Base-by-base conservation (phyloP, 768 basidiomycete genomes). In the Hericium alpestre region DNA sequence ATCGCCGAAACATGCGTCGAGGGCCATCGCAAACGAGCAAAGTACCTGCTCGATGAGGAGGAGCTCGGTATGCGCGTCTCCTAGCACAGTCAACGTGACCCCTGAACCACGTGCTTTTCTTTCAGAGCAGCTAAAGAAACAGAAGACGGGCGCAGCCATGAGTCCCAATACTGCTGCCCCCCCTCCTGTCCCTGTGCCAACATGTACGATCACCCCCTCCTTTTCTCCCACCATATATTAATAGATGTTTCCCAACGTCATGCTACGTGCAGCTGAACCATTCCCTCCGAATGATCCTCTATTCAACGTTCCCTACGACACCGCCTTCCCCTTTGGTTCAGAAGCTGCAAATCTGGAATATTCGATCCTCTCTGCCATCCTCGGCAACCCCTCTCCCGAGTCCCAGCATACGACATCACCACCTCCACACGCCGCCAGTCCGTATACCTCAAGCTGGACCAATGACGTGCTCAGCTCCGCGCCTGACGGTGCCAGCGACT, bases 21-120 rank as follows among this genome's bases (percentile, higher is more conserved):
- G 67, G 96, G 96, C 1, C 87, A 89, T 61, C 83, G 96, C 65
- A 99, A 99, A 73, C 97, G 97, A 72, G 95, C 96, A 10, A 97
- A 98, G 67, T 99, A 98, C 70, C 81, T 99, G 15, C 75, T 95
- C 56, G 92, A 95, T 69, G 91, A 94, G 43, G 89, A 90, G 49
- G 94, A 98, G 69, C 84, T 94, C 56, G 88, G 93, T 90, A 67
- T 57, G 49, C 38, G 48, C 46, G 20, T 39, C 39, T 64, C 51
- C 51, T 59, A 41, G 50, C 47, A 57, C 65, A 23, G 71, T 16
- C 13, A 6, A 9, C 12, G 20, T 18, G 52, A 22, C 53, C 18
- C 27, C 49, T 51, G 49, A 51, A 51, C 40, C 3, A 8, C 57
- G 27, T 38, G 5, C 32, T 4, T 16, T 25, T 18, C 32, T 25